Evolutionary conservation across 768 basidiomycete genomes (phyloP), one percentile per base, ranked within the genome.

Genomic region (Suillus subalutaceus): DNA sequence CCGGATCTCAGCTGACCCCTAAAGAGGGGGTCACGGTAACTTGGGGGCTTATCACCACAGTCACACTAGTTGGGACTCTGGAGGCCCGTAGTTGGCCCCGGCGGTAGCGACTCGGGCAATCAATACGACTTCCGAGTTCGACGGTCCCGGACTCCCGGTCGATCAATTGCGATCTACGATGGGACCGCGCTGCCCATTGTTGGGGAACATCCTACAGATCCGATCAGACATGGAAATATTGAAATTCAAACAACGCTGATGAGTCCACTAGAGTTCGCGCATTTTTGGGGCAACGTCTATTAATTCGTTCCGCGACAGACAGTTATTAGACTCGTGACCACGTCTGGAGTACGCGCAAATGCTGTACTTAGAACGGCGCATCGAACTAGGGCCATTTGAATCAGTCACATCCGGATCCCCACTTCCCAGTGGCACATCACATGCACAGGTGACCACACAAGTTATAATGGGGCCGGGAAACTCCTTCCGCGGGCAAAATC

Each of bases 1-100:
- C 32, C 5, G 55, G 12, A 35, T 37, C 20, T 55, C 32, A 55
- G 30, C 8, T n/a, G 12, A 56, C 55, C 55, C 55, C 55, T 37
- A 56, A 56, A 56, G 20, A 56, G 32, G 55, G 55, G 55, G 55
- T 56, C 55, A 35, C 26, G 26, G 32, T 55, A 30, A 56, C 6
- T 35, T 10, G 4, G 13, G 13, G 12, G 35, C 32, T 56, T 20
- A 3, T 20, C 12, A 10, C 7, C 20, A 7, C 55, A 56, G 20
- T 13, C 6, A 35, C 55, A 13, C 35, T n/a, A n/a, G 12, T 56
- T 18, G n/a, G 44, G 37, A 37, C 37, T 10, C 37, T 37, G 37
- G 44, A 46, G 20, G 20, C 20, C 44, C 18, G 18, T 0, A 41
- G 13, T 41, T 41, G 43, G 20, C 20, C 43, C 26, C 26, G 26